Conservation (phyloP, 495 filamentous ascomycete species). For the Talaromyces proteolyticus region DNA sequence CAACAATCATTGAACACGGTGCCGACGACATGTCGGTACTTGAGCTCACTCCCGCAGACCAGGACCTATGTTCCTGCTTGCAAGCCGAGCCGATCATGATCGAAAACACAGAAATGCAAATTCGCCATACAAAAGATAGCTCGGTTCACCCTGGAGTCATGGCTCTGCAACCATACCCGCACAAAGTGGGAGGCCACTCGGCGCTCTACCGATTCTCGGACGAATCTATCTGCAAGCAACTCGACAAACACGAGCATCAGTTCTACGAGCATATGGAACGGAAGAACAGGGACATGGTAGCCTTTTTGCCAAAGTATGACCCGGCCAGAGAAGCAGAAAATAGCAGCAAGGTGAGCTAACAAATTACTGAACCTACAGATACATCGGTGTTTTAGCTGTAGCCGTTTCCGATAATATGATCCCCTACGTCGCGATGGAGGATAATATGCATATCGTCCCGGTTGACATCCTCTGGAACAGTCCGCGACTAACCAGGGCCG, state of each 20-base stretch:
- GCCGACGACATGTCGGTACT: too few species aligned
- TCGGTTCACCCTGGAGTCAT: too few species aligned
- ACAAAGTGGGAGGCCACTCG: slow-evolving; percentile 95
- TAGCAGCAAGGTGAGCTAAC: too few species aligned
- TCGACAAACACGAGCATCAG: slow-evolving; percentile 95
- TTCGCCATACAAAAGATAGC: too few species aligned
- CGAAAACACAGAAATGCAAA: too few species aligned
- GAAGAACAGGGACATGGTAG: slow-evolving; percentile 79
- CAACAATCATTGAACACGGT: too few species aligned
- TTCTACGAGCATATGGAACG: slow-evolving; percentile 96
- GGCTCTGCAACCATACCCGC: slow-evolving; percentile 91
- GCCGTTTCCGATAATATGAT: slow-evolving; percentile 85
- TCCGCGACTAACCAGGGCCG: too few species aligned
- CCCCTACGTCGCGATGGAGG: slow-evolving; percentile 89
- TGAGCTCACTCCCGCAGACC: too few species aligned
- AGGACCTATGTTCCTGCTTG: too few species aligned
- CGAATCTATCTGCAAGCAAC: slow-evolving; percentile 95
- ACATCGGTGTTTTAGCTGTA: slow-evolving; percentile 95
- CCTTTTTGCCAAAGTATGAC: slow-evolving; percentile 73
- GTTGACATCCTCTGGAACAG: slow-evolving; percentile 55
- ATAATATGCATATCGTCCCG: slow-evolving; percentile 94
- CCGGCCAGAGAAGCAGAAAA: slow-evolving; percentile 23
- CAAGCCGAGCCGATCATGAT: too few species aligned
- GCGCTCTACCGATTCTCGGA: slow-evolving; percentile 94
- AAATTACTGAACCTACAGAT: too few species aligned